These are phyloP conservation scores for Annulohypoxylon bovei DNA, from an alignment of 495 filamentous ascomycete genomes.

Conservation along the genomic window DNA sequence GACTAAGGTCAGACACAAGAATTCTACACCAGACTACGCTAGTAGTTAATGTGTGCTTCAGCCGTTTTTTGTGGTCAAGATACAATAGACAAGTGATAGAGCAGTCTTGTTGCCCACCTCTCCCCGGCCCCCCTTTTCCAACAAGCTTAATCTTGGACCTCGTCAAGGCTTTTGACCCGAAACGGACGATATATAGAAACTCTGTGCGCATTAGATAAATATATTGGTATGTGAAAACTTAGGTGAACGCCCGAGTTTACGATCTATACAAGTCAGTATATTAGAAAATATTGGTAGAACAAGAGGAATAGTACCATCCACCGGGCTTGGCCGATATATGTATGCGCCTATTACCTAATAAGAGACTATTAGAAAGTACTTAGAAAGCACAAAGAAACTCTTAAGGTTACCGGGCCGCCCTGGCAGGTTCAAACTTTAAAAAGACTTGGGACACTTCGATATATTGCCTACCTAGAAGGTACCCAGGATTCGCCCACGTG, in stretches of 20 bases:
- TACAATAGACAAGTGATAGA: background rate
- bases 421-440: background rate
- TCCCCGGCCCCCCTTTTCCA: background rate
- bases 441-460: background rate
- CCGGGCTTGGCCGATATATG: background rate
- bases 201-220: too few species aligned
- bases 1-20: slow-evolving; percentile 11
- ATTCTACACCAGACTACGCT: background rate
- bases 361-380: too few species aligned
- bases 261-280: background rate
- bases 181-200: background rate
- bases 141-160: background rate
- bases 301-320: background rate
- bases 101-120: background rate
- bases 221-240: background rate
- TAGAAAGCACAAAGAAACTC: too few species aligned
- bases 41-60: background rate
- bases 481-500: background rate
- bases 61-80: background rate
- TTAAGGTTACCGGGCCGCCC: slow-evolving; percentile 4
- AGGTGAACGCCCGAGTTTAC: background rate
- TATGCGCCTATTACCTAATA: too few species aligned
- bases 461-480: background rate
- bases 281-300: too few species aligned
- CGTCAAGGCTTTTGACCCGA: background rate